These are phyloP conservation scores for Oryza glaberrima DNA, from an alignment of 176 grass and related monocot genomes.

Conservation along the genomic window DNA sequence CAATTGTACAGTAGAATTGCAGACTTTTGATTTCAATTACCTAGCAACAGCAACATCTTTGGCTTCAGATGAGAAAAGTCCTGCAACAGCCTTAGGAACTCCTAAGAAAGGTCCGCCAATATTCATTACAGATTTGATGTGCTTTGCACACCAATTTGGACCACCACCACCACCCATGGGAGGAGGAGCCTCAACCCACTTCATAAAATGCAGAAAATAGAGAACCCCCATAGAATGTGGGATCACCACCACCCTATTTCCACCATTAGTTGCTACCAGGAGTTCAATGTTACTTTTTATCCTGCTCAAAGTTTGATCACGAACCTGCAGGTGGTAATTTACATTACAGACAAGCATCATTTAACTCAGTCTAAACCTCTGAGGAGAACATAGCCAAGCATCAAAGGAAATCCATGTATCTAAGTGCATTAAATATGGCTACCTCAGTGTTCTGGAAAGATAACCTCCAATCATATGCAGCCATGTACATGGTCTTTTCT, in stretches of 20 bases:
- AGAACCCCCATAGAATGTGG: conserved; percentile 98
- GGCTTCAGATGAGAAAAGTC: conserved; percentile 97
- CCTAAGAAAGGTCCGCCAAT: conserved; percentile 97
- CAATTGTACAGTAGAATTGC: not conserved
- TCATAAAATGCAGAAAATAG: conserved; percentile 99
- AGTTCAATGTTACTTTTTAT: conserved; percentile 98
- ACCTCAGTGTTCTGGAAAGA: conserved; percentile 99
- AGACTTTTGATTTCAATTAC: conserved; percentile 44
- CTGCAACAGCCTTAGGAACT: conserved; percentile 87
- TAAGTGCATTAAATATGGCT: conserved; percentile 32
- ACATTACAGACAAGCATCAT: conserved; percentile 31
- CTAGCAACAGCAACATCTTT: conserved; percentile 99
- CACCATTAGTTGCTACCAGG: conserved; percentile 89
- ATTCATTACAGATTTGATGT: conserved; percentile 96
- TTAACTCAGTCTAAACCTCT: not conserved
- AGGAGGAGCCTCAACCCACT: conserved; percentile 96
- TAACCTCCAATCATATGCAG: conserved; percentile 98
- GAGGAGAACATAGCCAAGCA: conserved; percentile 22
- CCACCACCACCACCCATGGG: conserved; percentile 93
- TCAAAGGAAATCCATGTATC: not conserved
- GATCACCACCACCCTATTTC: conserved; percentile 95
- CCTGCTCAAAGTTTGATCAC: conserved; percentile 95
- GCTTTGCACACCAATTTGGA: conserved; percentile 84
- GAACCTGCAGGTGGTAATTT: conserved; percentile 54
- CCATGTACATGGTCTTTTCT: conserved; percentile 99